Percentiles rank a stretch among this genome's conserved stretches.
Evolutionary conservation across 2,329 filamentous ascomycete genomes (phyloP).

Genomic region (Ustilaginoidea virens): DNA sequence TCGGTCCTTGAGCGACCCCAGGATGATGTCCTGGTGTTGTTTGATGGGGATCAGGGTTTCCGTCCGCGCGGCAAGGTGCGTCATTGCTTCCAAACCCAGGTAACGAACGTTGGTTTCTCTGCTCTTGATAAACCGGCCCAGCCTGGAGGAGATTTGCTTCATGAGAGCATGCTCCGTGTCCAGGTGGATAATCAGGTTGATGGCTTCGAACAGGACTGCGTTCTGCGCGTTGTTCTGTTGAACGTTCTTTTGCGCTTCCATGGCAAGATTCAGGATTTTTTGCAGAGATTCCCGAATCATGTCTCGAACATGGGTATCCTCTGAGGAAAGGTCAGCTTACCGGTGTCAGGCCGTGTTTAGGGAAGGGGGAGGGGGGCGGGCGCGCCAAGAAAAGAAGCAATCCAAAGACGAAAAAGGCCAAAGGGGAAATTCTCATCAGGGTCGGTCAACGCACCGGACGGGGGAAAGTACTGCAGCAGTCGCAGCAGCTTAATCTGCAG

Average conservation of each 20-base stretch:
- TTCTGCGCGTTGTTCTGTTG: slow-evolving; percentile 99
- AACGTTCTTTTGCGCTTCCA: slow-evolving; percentile 94
- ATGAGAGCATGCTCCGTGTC: slow-evolving; percentile 90
- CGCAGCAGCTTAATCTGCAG: slow-evolving; percentile 89
- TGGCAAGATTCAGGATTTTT: slow-evolving; percentile 77
- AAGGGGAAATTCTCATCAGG: neutral
- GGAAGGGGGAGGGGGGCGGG: too few relatives aligned
- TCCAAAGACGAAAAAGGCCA: too few relatives aligned
- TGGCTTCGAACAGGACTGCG: slow-evolving; percentile 93
- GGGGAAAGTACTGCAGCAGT: slow-evolving; percentile 88
- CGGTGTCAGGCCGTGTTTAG: neutral
- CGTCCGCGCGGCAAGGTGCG: slow-evolving; percentile 81
- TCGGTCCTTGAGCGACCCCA: slow-evolving; percentile 83
- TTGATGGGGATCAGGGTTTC: slow-evolving; percentile 96
- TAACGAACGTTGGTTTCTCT: slow-evolving; percentile 96
- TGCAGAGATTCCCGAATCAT: slow-evolving; percentile 86
- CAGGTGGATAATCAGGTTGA: slow-evolving; percentile 94
- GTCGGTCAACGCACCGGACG: slow-evolving; percentile 48
- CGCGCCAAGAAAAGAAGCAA: too few relatives aligned
- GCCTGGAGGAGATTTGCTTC: slow-evolving; percentile 81
- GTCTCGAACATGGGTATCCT: slow-evolving; percentile 81
- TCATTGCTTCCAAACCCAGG: slow-evolving; percentile 92
- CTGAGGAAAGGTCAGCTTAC: slow-evolving; percentile 26
- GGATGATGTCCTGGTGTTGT: slow-evolving; percentile 90
- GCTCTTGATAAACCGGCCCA: slow-evolving; percentile 93